Evolutionary conservation across 2,329 filamentous ascomycete species (phyloP).

Genomic region (Phoma sp.): DNA sequence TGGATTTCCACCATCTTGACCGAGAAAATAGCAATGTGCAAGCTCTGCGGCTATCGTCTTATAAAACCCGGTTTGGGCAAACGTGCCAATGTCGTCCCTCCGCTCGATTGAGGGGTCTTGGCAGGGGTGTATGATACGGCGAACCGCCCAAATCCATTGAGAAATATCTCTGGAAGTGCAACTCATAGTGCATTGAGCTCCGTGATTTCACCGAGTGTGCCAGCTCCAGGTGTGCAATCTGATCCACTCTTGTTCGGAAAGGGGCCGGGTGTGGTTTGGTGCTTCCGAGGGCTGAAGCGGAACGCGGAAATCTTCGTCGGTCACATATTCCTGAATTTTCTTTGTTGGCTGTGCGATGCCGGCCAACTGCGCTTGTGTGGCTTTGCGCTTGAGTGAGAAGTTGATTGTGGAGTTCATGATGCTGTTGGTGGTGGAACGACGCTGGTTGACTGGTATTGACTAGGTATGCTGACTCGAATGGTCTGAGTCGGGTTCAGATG

Average conservation of each 20-base stretch:
- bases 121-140: too few relatives aligned
- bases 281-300: not conserved
- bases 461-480: not conserved
- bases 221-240: slow-evolving; percentile 14
- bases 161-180: too few relatives aligned
- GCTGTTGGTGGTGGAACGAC: not conserved
- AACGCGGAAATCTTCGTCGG: slow-evolving; percentile 14
- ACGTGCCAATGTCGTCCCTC: too few relatives aligned
- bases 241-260: slow-evolving; percentile 14
- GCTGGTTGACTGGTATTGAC: not conserved
- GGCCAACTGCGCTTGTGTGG: slow-evolving; percentile 11
- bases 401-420: slow-evolving; percentile 10
- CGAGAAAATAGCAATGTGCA: too few relatives aligned
- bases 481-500: not conserved
- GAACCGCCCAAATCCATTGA: too few relatives aligned
- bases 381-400: slow-evolving; percentile 15
- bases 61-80: too few relatives aligned
- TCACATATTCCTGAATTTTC: slow-evolving; percentile 16
- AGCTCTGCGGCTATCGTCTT: too few relatives aligned
- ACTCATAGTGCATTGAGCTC: not conserved
- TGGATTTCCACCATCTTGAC: too few relatives aligned
- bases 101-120: too few relatives aligned
- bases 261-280: slow-evolving; percentile 6
- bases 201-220: slow-evolving; percentile 2
- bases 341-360: slow-evolving; percentile 2